A percentile compares a stretch with the other conserved stretches of the same genome.
phyloP scores from a whole-genome alignment of 2,329 filamentous ascomycete species.

The Trichoderma atrobrunneum region DNA sequence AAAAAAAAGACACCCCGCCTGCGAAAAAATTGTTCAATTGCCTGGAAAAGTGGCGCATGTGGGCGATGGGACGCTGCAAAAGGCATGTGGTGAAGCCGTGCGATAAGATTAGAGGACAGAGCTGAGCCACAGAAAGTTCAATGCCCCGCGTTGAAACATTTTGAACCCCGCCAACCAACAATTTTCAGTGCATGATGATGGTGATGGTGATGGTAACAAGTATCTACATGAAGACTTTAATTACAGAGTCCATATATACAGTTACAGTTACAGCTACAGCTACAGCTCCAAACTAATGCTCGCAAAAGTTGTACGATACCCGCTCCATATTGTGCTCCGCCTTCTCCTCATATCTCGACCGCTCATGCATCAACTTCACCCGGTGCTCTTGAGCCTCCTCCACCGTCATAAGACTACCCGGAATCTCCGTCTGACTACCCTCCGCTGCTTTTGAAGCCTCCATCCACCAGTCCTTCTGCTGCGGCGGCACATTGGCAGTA shows the following conservation, averaged over 20 bases:
- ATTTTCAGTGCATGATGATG: neutral
- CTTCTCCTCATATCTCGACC: neutral
- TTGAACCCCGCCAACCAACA: neutral
- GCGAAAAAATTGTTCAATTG: slow-evolving; percentile 1
- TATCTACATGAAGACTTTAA: too few species aligned
- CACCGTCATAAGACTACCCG: slow-evolving; percentile 1
- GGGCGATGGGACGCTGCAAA: neutral
- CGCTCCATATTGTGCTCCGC: neutral
- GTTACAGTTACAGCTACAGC: neutral
- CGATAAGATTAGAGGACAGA: neutral
- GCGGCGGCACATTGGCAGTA: slow-evolving; percentile 35
- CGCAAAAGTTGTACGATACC: slow-evolving; percentile 1
- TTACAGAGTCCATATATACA: too few species aligned
- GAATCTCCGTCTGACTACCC: neutral
- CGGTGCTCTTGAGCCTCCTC: slow-evolving; percentile 15
- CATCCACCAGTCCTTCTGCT: slow-evolving; percentile 33
- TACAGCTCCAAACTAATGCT: neutral
- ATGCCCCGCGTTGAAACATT: neutral
- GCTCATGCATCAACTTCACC: slow-evolving; percentile 18
- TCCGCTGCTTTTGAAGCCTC: neutral
- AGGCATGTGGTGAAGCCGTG: neutral
- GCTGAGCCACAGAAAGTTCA: neutral
- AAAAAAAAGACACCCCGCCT: slow-evolving; percentile 9
- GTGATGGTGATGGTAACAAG: neutral
- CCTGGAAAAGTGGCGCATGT: slow-evolving; percentile 1